phyloP scores from a whole-genome alignment of 2,329 filamentous ascomycete species.

The Penicillium expansum region DNA sequence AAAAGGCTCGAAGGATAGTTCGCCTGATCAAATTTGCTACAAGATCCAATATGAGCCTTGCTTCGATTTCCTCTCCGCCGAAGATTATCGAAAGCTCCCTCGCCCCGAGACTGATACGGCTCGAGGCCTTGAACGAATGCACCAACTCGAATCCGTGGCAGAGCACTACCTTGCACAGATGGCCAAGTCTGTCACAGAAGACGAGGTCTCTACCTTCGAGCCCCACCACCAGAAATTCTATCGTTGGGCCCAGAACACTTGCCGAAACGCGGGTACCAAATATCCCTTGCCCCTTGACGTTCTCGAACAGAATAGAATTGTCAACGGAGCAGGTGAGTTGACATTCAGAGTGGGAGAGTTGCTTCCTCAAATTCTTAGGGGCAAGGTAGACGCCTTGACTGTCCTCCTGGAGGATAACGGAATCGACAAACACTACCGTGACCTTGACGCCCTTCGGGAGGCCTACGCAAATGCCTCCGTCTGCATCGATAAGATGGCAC shows the following conservation, averaged over 20 bases:
- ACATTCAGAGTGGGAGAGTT: slow-evolving; percentile 20
- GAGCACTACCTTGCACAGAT: slow-evolving; percentile 16
- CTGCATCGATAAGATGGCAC: slow-evolving; percentile 30
- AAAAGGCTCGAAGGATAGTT: slow-evolving; percentile 14
- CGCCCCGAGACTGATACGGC: slow-evolving; percentile 10
- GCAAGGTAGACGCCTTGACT: slow-evolving; percentile 28
- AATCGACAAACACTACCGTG: slow-evolving; percentile 23
- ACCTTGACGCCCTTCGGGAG: slow-evolving; percentile 20
- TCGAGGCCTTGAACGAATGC: slow-evolving; percentile 13
- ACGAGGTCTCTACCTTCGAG: slow-evolving; percentile 8
- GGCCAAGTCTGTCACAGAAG: slow-evolving; percentile 11
- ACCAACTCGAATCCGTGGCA: slow-evolving; percentile 13
- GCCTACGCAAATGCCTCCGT: slow-evolving; percentile 20
- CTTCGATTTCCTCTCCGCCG: slow-evolving; percentile 20
- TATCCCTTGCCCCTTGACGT: slow-evolving; percentile 5
- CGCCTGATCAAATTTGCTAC: slow-evolving; percentile 17
- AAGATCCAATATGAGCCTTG: slow-evolving; percentile 23
- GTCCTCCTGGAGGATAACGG: slow-evolving; percentile 28
- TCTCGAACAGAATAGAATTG: slow-evolving; percentile 10
- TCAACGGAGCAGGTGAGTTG: slow-evolving; percentile 15
- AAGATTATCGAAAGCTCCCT: slow-evolving; percentile 15
- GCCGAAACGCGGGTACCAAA: neutral
- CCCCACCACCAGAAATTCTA: slow-evolving; percentile 21
- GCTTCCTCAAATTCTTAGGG: slow-evolving; percentile 23
- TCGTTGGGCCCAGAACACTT: slow-evolving; percentile 19